Percentiles rank a stretch among this genome's conserved stretches.
Evolutionary conservation across 257 asterid species (phyloP).

Genomic region (Petunia secreta): DNA sequence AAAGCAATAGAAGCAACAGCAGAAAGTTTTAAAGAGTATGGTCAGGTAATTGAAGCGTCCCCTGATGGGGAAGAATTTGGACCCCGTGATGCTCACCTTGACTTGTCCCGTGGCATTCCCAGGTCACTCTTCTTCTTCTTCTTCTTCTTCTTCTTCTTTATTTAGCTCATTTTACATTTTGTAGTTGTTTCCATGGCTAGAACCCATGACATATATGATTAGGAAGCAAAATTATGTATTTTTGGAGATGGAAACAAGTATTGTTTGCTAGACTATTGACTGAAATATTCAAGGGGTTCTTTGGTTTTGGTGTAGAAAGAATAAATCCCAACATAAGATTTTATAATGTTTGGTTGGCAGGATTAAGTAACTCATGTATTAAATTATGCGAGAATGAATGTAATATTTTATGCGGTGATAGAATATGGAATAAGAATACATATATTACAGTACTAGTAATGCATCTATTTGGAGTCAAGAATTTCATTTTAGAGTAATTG

Average conservation of each 20-base stretch:
- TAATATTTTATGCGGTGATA: too few species aligned
- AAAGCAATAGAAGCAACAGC: constrained; percentile 72
- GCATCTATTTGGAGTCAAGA: too few species aligned
- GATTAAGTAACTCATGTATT: too few species aligned
- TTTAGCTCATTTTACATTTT: neutral
- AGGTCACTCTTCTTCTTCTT: constrained; percentile 41
- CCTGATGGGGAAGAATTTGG: constrained; percentile 79
- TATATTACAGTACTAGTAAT: too few species aligned
- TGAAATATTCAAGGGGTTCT: neutral
- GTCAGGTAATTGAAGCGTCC: constrained; percentile 74
- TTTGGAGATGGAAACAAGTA: neutral
- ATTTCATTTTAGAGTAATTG: too few species aligned
- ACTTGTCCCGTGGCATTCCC: constrained; percentile 75
- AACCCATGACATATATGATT: neutral
- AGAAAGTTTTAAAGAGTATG: constrained; percentile 74
- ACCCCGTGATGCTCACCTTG: constrained; percentile 82
- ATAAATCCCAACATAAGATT: too few species aligned
- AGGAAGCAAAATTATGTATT: neutral
- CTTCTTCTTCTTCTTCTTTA: neutral
- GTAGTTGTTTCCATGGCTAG: neutral
- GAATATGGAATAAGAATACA: too few species aligned
- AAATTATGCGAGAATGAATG: too few species aligned
- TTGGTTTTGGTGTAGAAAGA: too few species aligned
- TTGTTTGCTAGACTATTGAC: neutral
- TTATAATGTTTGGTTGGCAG: too few species aligned